Conservation (phyloP, 306 rosid genomes). For the Trifolium repens region DNA sequence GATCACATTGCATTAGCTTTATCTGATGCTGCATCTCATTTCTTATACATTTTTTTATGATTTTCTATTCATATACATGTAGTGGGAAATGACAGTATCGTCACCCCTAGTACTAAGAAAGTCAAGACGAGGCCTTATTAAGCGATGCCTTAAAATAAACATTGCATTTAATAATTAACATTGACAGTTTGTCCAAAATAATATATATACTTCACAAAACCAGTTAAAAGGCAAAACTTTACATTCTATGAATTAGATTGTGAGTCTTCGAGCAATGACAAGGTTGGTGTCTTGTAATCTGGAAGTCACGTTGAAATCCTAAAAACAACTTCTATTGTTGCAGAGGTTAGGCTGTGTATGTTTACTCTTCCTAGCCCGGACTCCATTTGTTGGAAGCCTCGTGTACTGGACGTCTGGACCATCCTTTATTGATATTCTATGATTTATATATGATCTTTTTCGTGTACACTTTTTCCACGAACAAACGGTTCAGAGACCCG, state of each 20-base stretch:
- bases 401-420: neutral
- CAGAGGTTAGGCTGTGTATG: neutral
- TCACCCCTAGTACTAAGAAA: too few relatives aligned
- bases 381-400: neutral
- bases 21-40: too few relatives aligned
- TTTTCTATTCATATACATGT: too few relatives aligned
- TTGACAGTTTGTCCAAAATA: neutral
- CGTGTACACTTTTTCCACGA: slow-evolving; percentile 47
- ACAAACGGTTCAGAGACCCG: slow-evolving; percentile 66
- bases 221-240: neutral
- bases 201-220: too few relatives aligned
- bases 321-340: neutral
- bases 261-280: neutral
- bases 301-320: neutral
- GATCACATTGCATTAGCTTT: neutral
- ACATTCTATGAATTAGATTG: neutral
- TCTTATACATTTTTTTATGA: too few relatives aligned
- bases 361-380: neutral
- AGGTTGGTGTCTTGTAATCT: neutral
- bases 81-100: too few relatives aligned
- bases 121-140: too few relatives aligned
- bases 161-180: neutral
- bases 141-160: neutral
- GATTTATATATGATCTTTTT: slow-evolving; percentile 13
- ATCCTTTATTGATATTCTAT: neutral